Evolutionary conservation across 805 yeast genomes (phyloP).

Genomic region (Lachancea meyersii): DNA sequence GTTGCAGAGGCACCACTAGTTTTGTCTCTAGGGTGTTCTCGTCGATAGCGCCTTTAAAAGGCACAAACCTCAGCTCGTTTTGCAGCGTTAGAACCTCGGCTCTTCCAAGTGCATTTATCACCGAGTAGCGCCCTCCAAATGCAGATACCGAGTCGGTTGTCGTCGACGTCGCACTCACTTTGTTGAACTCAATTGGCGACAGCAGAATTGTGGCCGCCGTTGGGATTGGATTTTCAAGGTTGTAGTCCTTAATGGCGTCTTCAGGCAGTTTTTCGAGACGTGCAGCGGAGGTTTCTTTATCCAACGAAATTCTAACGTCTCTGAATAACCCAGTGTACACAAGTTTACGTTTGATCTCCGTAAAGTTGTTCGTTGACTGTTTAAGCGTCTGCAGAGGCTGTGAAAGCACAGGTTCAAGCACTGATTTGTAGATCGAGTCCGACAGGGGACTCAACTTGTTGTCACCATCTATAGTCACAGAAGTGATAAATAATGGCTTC

Average conservation of each 20-base stretch:
- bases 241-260: constrained; percentile 28
- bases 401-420: constrained; percentile 41
- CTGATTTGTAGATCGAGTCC: constrained; percentile 40
- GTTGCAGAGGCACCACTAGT: constrained; percentile 41
- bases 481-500: constrained; percentile 20
- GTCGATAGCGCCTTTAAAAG: constrained; percentile 40
- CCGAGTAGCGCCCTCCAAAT: constrained; percentile 32
- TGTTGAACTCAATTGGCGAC: constrained; percentile 31
- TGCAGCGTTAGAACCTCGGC: constrained; percentile 48
- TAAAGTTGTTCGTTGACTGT: constrained; percentile 32
- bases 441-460: constrained; percentile 31
- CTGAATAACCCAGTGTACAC: constrained; percentile 42
- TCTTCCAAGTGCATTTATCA: constrained; percentile 50
- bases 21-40: constrained; percentile 45
- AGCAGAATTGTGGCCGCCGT: constrained; percentile 41
- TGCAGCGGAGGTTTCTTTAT: constrained; percentile 31
- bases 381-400: constrained; percentile 40
- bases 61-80: constrained; percentile 43
- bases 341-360: constrained; percentile 34
- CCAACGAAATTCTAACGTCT: constrained; percentile 36
- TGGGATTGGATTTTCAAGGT: constrained; percentile 37
- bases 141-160: constrained; percentile 34
- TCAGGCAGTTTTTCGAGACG: neutral
- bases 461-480: constrained; percentile 19
- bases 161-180: constrained; percentile 29